phyloP scores from a whole-genome alignment of 2,329 filamentous ascomycete species.

The Pseudogymnoascus sp. region DNA sequence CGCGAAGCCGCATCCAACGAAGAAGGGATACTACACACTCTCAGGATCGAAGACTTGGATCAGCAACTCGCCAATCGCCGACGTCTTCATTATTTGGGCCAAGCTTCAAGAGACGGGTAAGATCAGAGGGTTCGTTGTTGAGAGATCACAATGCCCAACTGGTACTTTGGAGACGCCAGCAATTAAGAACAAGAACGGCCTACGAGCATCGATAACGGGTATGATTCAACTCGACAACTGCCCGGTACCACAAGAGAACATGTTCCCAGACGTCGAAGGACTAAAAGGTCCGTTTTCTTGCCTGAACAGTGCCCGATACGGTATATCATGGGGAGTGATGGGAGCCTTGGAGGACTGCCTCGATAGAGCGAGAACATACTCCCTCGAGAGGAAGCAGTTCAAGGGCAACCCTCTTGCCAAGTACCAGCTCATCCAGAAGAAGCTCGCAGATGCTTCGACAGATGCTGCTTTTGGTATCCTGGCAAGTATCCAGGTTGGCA shows the following conservation, averaged over 20 bases:
- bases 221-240: conserved; percentile 96
- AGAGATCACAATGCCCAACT: conserved; percentile 73
- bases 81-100: conserved; percentile 83
- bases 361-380: conserved; percentile 68
- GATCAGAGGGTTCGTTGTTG: conserved; percentile 86
- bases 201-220: conserved; percentile 87
- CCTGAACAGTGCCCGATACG: conserved; percentile 85
- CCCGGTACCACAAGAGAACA: conserved; percentile 81
- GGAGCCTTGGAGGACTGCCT: conserved; percentile 92
- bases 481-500: conserved; percentile 80
- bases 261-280: conserved; percentile 87
- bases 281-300: conserved; percentile 85
- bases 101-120: conserved; percentile 86
- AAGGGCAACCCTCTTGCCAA: conserved; percentile 89
- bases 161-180: conserved; percentile 86
- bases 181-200: conserved; percentile 91
- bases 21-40: conserved; percentile 71
- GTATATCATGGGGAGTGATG: conserved; percentile 89
- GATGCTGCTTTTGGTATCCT: conserved; percentile 88
- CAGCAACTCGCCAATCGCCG: conserved; percentile 84
- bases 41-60: conserved; percentile 91
- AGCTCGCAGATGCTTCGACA: conserved; percentile 83
- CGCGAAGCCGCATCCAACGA: conserved; percentile 75
- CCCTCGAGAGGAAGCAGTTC: conserved; percentile 92
- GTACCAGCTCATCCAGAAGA: conserved; percentile 97